Conservation (phyloP, 192 early-diverging fungal species). For the Umbelopsis sp. region DNA sequence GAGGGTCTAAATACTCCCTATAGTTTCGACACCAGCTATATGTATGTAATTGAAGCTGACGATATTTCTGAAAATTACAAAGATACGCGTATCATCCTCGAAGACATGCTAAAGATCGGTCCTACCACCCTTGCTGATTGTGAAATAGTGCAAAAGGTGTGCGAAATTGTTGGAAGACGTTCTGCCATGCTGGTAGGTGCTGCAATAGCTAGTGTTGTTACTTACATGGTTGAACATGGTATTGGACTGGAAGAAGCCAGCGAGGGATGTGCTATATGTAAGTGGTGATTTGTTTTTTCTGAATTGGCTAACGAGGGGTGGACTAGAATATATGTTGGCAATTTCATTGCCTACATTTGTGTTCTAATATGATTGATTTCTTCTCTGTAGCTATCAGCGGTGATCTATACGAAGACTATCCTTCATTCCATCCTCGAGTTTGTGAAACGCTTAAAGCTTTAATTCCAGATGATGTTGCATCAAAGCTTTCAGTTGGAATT, state of each 20-base stretch:
- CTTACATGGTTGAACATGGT: constrained; percentile 37
- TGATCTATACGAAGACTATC: constrained; percentile 41
- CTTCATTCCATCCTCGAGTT: constrained; percentile 41
- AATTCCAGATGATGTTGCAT: constrained; percentile 35
- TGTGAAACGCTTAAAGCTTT: constrained; percentile 38
- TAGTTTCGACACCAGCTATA: constrained; percentile 73
- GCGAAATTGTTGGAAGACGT: constrained; percentile 74
- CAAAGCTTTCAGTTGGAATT: constrained; percentile 35
- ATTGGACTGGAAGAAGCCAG: constrained; percentile 21
- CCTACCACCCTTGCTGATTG: constrained; percentile 75
- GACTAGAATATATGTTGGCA: too few species aligned
- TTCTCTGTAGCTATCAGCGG: constrained; percentile 36
- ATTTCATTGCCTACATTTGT: not conserved
- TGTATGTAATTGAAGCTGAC: constrained; percentile 76
- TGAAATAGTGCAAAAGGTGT: constrained; percentile 74
- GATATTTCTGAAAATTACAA: constrained; percentile 60
- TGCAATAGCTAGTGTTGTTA: constrained; percentile 57
- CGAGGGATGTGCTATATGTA: constrained; percentile 41
- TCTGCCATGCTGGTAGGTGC: constrained; percentile 69
- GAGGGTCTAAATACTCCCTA: constrained; percentile 62
- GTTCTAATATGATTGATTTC: not conserved
- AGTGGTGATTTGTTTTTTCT: too few species aligned
- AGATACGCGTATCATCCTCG: constrained; percentile 66
- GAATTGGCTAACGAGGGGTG: too few species aligned
- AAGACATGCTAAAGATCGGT: constrained; percentile 66